These are phyloP conservation scores for Entomortierella lignicola DNA, from an alignment of 192 early-diverging fungal genomes.

Conservation along the genomic window DNA sequence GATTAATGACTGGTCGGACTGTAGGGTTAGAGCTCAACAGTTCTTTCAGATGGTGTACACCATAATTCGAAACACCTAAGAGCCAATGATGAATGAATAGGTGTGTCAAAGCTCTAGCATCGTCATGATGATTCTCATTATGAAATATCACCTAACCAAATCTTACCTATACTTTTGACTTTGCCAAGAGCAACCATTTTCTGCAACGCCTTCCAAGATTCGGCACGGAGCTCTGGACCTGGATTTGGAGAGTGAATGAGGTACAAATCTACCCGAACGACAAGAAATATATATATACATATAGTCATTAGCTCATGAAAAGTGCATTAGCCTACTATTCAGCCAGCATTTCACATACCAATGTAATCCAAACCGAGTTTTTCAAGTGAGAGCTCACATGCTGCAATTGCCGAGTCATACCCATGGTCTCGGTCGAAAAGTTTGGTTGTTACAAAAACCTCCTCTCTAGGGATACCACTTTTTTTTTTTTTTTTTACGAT, in stretches of 20 bases:
- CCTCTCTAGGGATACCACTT: constrained; percentile 59
- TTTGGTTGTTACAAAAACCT: constrained; percentile 76
- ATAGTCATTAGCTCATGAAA: no score
- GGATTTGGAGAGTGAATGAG: constrained; percentile 69
- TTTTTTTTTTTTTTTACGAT: background rate
- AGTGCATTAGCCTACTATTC: no score
- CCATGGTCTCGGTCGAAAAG: constrained; percentile 67
- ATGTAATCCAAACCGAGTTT: constrained; percentile 66
- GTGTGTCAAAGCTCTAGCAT: background rate
- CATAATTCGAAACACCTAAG: constrained; percentile 66
- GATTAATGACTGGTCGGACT: constrained; percentile 63
- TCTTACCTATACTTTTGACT: constrained; percentile 60
- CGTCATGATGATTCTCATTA: background rate
- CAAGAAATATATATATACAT: background rate
- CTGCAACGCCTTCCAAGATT: constrained; percentile 65
- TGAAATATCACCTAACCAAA: no score
- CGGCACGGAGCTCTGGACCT: constrained; percentile 56
- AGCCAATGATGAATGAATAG: background rate
- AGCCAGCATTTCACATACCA: constrained; percentile 30
- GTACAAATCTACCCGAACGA: constrained; percentile 57
- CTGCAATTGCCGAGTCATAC: constrained; percentile 57
- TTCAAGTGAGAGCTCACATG: constrained; percentile 63
- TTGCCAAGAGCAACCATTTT: constrained; percentile 60
- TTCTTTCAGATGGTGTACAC: constrained; percentile 63
- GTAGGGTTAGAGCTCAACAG: constrained; percentile 52